Base-by-base conservation (phyloP, 352 stramenopile species). In the Globisporangium canariense region DNA sequence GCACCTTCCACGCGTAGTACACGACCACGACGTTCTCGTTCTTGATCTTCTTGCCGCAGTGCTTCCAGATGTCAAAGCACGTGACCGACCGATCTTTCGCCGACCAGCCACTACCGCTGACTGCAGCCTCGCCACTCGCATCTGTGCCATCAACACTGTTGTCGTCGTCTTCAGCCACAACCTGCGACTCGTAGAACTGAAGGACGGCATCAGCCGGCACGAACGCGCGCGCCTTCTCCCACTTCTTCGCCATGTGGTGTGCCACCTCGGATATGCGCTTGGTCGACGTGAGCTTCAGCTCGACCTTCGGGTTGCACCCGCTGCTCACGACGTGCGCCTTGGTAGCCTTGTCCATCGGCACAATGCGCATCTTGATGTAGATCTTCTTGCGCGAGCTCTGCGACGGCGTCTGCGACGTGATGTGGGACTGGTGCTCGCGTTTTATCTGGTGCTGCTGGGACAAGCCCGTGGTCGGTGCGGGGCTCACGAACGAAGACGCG, bases 341-440 rank as follows among this genome's bases (percentile, higher is more conserved):
- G 0, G 85, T 89, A 18, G 78, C 67, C 32, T 77, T 79, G 58
- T 94, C 81, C n/a, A 70, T 75, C 13, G 85, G 85, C 45, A 91
- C 81, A 68, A 94, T 89, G 30, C 85, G 85, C 63, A 94, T 85
- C 67, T 91, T 93, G 67, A 93, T 88, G 59, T 85, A 88, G 52
- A 90, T 78, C 57, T 93, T 93, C 68, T 91, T 90, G 40, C 71
- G 71, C 2, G 71, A 74, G n/a, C 71, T 73, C 53, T 79, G 78
- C 34, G 78, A 76, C 4, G 80, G 78, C 9, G 82, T 89, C 52
- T 86, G 74, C 46, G 76, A 77, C 8, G 69, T 64, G 49, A 78
- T 60, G 5, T 34, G 62, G n/a, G 13, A 36, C 30, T 28, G 22
- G 7, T 53, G 60, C 40, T 46, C 40, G 11, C 40, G 40, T 16